phyloP scores from a whole-genome alignment of 768 basidiomycete genomes.

The Collybiopsis confluens region DNA sequence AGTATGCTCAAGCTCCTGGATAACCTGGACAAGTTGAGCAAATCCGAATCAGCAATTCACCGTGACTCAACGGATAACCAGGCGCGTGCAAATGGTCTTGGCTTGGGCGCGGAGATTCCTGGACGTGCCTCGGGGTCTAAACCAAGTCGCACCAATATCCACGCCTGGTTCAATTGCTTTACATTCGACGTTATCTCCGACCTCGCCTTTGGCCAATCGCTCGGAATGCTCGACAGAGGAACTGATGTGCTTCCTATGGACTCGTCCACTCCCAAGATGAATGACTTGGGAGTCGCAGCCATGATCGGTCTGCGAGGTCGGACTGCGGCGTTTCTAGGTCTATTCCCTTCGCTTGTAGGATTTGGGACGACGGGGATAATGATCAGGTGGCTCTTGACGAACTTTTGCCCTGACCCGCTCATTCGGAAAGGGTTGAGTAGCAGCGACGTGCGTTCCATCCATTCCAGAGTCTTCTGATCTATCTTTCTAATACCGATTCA shows the following conservation, averaged over 20 bases:
- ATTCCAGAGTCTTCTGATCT: too few relatives aligned
- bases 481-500: too few relatives aligned
- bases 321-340: neutral
- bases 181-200: constrained; percentile 6
- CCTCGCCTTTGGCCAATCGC: constrained; percentile 5
- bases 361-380: neutral
- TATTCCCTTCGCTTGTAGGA: neutral
- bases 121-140: constrained; percentile 1
- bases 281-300: neutral
- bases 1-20: neutral
- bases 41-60: neutral
- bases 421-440: constrained; percentile 3
- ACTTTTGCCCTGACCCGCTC: constrained; percentile 4
- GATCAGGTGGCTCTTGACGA: neutral
- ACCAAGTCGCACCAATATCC: neutral
- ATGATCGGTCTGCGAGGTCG: constrained; percentile 6
- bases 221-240: constrained; percentile 6
- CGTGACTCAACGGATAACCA: neutral
- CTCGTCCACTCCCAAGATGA: neutral
- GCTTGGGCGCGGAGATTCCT: neutral
- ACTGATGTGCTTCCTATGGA: neutral
- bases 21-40: neutral
- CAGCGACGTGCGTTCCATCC: constrained; percentile 2
- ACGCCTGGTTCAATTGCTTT: constrained; percentile 6
- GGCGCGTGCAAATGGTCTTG: neutral